phyloP scores from a whole-genome alignment of 225 moss, liverwort and hornwort genomes.

The Lunularia cruciata region DNA sequence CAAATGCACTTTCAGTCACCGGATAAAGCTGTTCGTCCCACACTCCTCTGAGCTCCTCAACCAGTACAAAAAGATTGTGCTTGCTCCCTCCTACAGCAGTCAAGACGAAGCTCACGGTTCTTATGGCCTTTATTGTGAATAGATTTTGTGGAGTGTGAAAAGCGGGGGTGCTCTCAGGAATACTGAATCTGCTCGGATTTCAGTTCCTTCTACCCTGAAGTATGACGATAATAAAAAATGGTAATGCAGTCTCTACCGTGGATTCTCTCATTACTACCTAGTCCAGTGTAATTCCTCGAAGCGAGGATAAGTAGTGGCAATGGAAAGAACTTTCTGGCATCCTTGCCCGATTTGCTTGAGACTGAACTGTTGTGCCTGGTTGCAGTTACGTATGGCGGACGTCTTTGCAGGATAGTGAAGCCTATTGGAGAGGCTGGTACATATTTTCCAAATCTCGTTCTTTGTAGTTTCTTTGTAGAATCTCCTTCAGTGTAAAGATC shows the following conservation, averaged over 20 bases:
- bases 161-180: constrained; percentile 91
- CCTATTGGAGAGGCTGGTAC: constrained; percentile 98
- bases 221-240: constrained; percentile 69
- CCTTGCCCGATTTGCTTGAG: no score
- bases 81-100: neutral
- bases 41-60: neutral
- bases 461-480: no score
- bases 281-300: no score
- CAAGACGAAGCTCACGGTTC: neutral
- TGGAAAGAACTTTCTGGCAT: no score
- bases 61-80: neutral
- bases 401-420: constrained; percentile 76
- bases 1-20: constrained; percentile 86
- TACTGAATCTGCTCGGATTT: constrained; percentile 90
- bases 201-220: constrained; percentile 83
- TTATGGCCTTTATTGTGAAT: constrained; percentile 21
- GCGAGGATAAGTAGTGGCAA: no score
- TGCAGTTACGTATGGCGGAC: constrained; percentile 97
- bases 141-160: constrained; percentile 99
- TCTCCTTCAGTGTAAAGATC: no score
- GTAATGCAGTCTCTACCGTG: no score
- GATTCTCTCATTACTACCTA: no score
- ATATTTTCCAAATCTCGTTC: constrained; percentile 7
- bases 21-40: constrained; percentile 81
- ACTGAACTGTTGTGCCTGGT: constrained; percentile 9